phyloP scores from a whole-genome alignment of 441 rosid genomes.

The Lagerstroemia fauriei region DNA sequence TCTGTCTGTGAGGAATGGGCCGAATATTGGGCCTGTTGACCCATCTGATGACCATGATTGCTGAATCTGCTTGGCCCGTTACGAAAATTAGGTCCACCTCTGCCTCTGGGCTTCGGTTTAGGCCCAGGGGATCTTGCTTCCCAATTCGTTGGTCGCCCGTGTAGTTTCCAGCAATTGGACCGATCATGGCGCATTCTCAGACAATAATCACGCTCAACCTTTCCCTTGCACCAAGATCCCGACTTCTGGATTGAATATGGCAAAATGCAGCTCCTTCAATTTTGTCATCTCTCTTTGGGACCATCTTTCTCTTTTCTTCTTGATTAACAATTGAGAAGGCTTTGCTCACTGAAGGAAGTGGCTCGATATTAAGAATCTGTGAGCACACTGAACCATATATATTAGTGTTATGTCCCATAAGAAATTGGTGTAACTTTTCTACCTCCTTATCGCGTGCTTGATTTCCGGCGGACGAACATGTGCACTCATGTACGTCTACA shows the following conservation, averaged over 20 bases:
- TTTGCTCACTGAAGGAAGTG: not conserved
- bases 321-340: not conserved
- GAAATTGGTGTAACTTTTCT: not conserved
- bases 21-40: too few species aligned
- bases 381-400: not conserved
- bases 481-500: not conserved
- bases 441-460: not conserved
- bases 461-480: not conserved
- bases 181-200: not conserved
- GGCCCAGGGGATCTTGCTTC: too few species aligned
- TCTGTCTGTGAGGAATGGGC: too few species aligned
- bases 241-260: too few species aligned
- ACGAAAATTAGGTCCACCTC: too few species aligned
- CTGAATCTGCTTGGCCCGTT: too few species aligned
- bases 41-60: too few species aligned
- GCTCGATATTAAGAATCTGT: not conserved
- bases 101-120: not conserved
- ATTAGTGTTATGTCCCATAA: not conserved
- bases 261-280: too few species aligned
- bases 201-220: not conserved
- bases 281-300: not conserved
- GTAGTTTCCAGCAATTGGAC: too few species aligned
- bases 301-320: not conserved
- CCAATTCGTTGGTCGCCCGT: not conserved
- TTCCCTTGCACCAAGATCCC: not conserved